phyloP scores from a whole-genome alignment of 257 asterid species.

The Capsicum baccatum region DNA sequence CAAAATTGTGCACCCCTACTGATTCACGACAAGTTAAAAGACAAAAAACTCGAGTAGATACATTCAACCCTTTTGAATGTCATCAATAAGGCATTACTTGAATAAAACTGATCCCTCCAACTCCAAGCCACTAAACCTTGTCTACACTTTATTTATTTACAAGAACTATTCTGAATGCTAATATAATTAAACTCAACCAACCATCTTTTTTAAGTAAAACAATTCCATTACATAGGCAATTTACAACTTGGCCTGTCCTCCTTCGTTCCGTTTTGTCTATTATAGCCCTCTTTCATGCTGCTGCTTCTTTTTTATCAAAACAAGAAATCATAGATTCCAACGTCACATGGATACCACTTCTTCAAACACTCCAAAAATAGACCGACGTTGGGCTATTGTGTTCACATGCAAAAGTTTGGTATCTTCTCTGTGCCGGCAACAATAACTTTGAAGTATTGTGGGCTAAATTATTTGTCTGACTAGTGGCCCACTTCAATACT shows the following conservation, averaged over 20 bases:
- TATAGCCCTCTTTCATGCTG: neutral
- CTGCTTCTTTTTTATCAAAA: neutral
- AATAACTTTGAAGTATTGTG: neutral
- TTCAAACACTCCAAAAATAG: neutral
- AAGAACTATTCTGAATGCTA: neutral
- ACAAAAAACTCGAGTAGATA: neutral
- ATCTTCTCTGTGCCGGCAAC: neutral
- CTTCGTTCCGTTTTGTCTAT: neutral
- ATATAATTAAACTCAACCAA: neutral
- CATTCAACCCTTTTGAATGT: neutral
- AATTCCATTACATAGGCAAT: neutral
- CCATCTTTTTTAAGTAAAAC: neutral
- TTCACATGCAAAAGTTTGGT: slow-evolving; percentile 13
- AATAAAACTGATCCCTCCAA: neutral
- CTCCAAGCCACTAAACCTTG: neutral
- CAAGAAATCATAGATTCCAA: neutral
- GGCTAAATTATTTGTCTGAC: no score
- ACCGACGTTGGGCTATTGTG: slow-evolving; percentile 1
- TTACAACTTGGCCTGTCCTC: neutral
- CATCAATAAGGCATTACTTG: neutral
- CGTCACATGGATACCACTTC: neutral
- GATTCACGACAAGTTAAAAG: neutral
- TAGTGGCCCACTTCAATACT: neutral
- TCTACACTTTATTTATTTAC: neutral
- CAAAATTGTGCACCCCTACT: neutral